Base-by-base conservation (phyloP, 73 alveolate genomes). In the Paramecium sexaurelia region DNA sequence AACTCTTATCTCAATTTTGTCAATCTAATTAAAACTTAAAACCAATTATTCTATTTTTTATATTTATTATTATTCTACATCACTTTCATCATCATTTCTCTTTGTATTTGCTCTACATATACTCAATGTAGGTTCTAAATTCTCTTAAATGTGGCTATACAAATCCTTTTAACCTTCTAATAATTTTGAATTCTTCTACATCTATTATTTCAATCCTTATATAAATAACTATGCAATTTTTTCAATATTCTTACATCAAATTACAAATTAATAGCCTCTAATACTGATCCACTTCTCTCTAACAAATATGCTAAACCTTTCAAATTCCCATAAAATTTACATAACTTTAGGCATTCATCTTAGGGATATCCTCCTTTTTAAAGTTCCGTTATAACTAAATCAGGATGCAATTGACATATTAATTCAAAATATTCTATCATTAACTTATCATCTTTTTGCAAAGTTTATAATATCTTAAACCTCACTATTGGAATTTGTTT, bases 81-180 rank as follows among this genome's bases (percentile, higher is more conserved):
- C 90, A 43, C 90, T 78, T 26, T 78, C 90, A 43, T 78, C 90
- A 43, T 78, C 90, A 78, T 41, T 41, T 78, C 90, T 78, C 41
- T 78, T 78, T 5, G 90, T 78, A 26, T 78, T 78, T 41, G 55
- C 40, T 78, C 90, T 78, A 40, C 90, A 78, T 9, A 78, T 78
- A 45, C 29, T 43, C 8, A 78, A 40, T 8, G 90, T 45, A 11
- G 90, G 90, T 17, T 78, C 71, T 33, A 78, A 43, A 43, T 22
- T 15, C 36, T 20, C 35, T 19, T 8, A 17, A 24, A 78, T 78
- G 24, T 29, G 19, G 7, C 8, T 9, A 19, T 22, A 20, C n/a
- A 78, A 41, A 19, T 40, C 75, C 27, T 37, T 22, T 45, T 26
- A 26, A 20, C 90, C 90, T 17, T 37, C 43, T 17, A 78, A 13